Percentiles rank a stretch among this genome's conserved stretches.
Conservation (phyloP, 495 filamentous ascomycete species). For the Lophiostoma macrostomum region DNA sequence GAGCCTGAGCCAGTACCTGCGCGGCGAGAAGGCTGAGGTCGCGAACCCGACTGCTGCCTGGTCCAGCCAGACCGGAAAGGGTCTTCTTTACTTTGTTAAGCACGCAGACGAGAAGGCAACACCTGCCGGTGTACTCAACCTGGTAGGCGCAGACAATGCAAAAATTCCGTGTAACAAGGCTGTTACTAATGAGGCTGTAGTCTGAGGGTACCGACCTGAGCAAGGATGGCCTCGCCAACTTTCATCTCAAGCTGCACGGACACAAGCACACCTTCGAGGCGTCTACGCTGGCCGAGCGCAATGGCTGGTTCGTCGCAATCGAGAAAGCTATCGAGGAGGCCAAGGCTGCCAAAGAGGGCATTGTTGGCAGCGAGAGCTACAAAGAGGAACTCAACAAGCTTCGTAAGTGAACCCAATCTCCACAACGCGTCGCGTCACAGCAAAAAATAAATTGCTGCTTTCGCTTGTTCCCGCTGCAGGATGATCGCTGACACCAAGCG, state of each 20-base stretch:
- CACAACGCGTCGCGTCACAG: not conserved
- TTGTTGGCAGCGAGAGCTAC: conserved; percentile 44
- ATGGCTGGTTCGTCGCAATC: conserved; percentile 72
- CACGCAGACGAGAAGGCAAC: conserved; percentile 73
- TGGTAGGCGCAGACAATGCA: conserved; percentile 55
- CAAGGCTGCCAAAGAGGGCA: conserved; percentile 48
- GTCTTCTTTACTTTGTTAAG: conserved; percentile 90
- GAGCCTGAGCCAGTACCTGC: conserved; percentile 69
- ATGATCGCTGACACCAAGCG: conserved; percentile 43
- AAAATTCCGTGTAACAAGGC: not conserved
- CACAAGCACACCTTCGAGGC: conserved; percentile 92
- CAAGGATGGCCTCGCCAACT: conserved; percentile 71
- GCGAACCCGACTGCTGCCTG: conserved; percentile 80
- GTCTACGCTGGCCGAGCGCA: conserved; percentile 67
- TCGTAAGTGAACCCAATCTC: conserved; percentile 34
- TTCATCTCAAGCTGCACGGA: conserved; percentile 76
- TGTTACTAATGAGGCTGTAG: conserved; percentile 46
- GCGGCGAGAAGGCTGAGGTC: conserved; percentile 79
- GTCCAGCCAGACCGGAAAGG: conserved; percentile 91
- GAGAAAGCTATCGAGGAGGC: conserved; percentile 56
- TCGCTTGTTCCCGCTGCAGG: conserved; percentile 36
- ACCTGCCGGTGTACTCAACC: conserved; percentile 77
- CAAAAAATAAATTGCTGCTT: conserved; percentile 18
- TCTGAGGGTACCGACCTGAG: conserved; percentile 78
- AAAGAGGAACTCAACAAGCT: conserved; percentile 48